Percentiles rank a stretch among this genome's conserved stretches.
Conservation (phyloP, 2,329 filamentous ascomycete species). For the Aureobasidium sp. region DNA sequence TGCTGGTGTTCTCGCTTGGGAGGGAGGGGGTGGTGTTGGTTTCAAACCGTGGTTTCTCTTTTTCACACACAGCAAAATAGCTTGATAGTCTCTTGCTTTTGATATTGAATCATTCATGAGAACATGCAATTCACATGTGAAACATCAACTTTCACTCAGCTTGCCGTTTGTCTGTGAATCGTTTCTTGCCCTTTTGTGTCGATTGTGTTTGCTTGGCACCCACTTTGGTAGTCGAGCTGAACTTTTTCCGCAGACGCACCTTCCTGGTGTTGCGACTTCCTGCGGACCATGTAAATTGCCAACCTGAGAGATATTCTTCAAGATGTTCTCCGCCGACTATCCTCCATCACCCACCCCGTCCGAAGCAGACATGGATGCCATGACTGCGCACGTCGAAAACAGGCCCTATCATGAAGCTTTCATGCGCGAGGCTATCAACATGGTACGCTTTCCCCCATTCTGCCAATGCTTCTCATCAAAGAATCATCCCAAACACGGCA, state of each 20-base stretch:
- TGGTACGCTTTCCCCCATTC: conserved; percentile 48
- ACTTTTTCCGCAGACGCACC: background rate
- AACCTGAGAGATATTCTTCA: background rate
- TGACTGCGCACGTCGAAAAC: conserved; percentile 24
- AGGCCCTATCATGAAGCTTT: conserved; percentile 51
- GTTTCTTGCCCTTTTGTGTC: background rate
- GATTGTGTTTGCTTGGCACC: background rate
- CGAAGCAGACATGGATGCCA: conserved; percentile 13
- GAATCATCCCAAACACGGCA: background rate
- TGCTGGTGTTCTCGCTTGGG: background rate
- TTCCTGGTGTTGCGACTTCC: conserved; percentile 1
- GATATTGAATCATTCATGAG: background rate
- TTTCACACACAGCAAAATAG: background rate
- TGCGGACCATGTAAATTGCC: background rate
- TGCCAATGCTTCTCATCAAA: background rate
- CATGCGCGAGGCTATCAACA: conserved; percentile 77
- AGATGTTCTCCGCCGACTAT: background rate
- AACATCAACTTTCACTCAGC: background rate
- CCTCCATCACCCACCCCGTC: background rate
- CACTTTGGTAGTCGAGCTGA: background rate
- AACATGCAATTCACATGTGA: background rate
- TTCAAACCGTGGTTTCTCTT: background rate
- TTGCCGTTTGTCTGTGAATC: background rate
- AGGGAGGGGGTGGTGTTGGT: background rate
- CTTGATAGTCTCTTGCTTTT: background rate